These are phyloP conservation scores for Chaetomium fimeti DNA, from an alignment of 495 filamentous ascomycete species.

Conservation along the genomic window DNA sequence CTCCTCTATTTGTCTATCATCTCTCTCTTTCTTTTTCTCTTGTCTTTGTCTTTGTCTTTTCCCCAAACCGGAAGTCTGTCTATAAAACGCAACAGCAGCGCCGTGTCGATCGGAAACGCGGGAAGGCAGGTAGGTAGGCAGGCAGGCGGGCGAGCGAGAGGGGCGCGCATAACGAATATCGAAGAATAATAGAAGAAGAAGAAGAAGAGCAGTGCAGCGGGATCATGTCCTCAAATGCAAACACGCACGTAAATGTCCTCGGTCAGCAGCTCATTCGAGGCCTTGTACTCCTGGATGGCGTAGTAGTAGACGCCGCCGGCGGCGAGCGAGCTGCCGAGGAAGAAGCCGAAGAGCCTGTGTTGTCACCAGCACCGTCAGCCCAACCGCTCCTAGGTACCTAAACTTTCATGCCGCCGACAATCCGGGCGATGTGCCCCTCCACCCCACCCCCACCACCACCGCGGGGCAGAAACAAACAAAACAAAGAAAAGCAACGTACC, in stretches of 20 bases:
- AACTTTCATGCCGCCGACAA: no score
- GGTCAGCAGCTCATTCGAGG: constrained; percentile 89
- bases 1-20: constrained; percentile 10
- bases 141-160: neutral
- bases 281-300: constrained; percentile 84
- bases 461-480: neutral
- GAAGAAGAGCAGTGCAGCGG: constrained; percentile 17
- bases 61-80: neutral
- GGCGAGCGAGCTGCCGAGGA: constrained; percentile 77
- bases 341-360: constrained; percentile 84
- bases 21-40: neutral
- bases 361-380: neutral
- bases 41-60: neutral
- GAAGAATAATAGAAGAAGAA: constrained; percentile 12
- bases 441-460: neutral
- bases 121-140: constrained; percentile 5
- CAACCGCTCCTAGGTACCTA: neutral
- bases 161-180: constrained; percentile 7
- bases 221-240: constrained; percentile 42
- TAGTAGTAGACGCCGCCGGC: constrained; percentile 87
- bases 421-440: no score
- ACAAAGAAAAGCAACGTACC: constrained; percentile 54
- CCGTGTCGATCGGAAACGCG: neutral
- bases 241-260: constrained; percentile 92
- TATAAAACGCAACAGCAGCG: neutral